Conservation (phyloP, 805 yeast genomes). For the Jamesozyma jinghongensis region DNA sequence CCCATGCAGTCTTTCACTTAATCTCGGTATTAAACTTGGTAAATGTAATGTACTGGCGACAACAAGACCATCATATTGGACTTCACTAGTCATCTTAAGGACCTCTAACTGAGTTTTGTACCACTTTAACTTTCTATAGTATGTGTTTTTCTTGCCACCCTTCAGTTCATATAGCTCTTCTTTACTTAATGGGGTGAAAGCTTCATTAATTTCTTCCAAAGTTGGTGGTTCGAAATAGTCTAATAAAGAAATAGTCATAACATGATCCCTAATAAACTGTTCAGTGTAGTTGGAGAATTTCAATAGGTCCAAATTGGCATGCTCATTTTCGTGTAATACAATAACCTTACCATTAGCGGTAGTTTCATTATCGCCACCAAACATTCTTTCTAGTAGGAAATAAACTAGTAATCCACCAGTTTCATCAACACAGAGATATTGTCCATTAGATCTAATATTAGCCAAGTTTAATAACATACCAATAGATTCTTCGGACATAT, state of each 20-base stretch:
- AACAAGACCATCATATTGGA: constrained; percentile 66
- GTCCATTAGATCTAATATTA: constrained; percentile 83
- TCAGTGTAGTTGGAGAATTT: constrained; percentile 57
- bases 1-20: constrained; percentile 65
- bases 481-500: constrained; percentile 75
- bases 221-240: constrained; percentile 75
- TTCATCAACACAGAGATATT: constrained; percentile 81
- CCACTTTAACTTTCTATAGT: constrained; percentile 54
- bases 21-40: constrained; percentile 50
- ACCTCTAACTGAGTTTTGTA: constrained; percentile 31
- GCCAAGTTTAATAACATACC: constrained; percentile 72
- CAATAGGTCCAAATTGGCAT: constrained; percentile 68
- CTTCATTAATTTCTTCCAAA: constrained; percentile 35
- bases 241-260: constrained; percentile 63
- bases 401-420: constrained; percentile 87
- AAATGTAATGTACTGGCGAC: constrained; percentile 66
- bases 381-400: constrained; percentile 85
- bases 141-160: constrained; percentile 53
- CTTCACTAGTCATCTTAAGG: constrained; percentile 40
- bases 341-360: constrained; percentile 49
- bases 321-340: constrained; percentile 86
- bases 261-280: constrained; percentile 42
- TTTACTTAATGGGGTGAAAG: constrained; percentile 33
- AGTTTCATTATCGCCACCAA: constrained; percentile 31
- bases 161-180: constrained; percentile 49